Conservation (phyloP, 192 early-diverging fungal genomes). For the Bifiguratus adelaidae region DNA sequence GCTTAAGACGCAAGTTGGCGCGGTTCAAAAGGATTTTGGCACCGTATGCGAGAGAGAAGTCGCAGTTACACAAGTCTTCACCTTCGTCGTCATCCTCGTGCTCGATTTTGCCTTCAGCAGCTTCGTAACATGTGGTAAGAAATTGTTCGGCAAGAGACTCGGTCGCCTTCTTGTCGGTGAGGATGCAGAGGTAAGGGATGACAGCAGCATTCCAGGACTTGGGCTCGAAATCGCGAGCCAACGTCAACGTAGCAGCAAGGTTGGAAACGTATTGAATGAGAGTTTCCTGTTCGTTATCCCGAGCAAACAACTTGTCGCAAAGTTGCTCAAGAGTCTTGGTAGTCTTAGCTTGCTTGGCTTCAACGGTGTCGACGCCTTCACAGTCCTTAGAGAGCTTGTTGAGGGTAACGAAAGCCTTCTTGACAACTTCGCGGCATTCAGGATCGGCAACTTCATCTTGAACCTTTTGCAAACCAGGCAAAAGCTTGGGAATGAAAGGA, state of each 20-base stretch:
- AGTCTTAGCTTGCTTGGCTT: slow-evolving; percentile 32
- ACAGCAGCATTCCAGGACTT: slow-evolving; percentile 54
- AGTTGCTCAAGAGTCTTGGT: slow-evolving; percentile 35
- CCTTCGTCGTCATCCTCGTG: slow-evolving; percentile 42
- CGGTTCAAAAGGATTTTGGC: slow-evolving; percentile 73
- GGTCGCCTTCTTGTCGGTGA: slow-evolving; percentile 41
- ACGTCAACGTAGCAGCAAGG: slow-evolving; percentile 48
- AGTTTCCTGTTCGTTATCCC: no score
- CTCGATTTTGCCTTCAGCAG: slow-evolving; percentile 18
- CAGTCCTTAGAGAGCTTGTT: slow-evolving; percentile 48
- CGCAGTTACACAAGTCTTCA: slow-evolving; percentile 57
- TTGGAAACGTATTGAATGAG: slow-evolving; percentile 47
- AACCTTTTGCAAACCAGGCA: slow-evolving; percentile 68
- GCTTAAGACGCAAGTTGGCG: slow-evolving; percentile 45
- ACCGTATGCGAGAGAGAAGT: slow-evolving; percentile 78
- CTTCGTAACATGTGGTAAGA: slow-evolving; percentile 32
- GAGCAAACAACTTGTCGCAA: slow-evolving; percentile 32
- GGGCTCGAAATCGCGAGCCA: slow-evolving; percentile 50
- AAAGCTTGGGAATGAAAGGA: slow-evolving; percentile 69
- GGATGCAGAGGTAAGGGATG: slow-evolving; percentile 38
- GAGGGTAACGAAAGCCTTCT: slow-evolving; percentile 57
- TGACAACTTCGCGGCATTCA: slow-evolving; percentile 62
- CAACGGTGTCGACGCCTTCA: slow-evolving; percentile 39
- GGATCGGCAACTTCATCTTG: slow-evolving; percentile 69
- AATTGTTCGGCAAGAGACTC: slow-evolving; percentile 29